phyloP scores from a whole-genome alignment of 208 protist genomes.

The Acanthamoeba royreba region DNA sequence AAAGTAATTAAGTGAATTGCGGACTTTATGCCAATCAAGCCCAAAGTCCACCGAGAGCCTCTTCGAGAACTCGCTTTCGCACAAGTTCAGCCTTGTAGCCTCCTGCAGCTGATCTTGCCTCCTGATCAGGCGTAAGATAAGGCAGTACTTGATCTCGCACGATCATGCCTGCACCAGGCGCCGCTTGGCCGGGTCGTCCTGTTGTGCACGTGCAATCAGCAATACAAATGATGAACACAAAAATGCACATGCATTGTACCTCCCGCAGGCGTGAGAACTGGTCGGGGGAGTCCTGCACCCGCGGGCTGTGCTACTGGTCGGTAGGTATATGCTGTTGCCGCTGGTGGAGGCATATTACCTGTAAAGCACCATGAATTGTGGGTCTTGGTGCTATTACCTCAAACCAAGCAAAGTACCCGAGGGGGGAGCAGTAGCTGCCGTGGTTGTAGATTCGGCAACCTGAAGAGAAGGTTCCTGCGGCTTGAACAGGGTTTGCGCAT shows the following conservation, averaged over 20 bases:
- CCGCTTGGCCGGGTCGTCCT: background rate
- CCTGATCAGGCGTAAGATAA: background rate
- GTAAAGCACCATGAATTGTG: no score
- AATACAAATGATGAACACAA: background rate
- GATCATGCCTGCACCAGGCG: background rate
- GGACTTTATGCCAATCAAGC: background rate
- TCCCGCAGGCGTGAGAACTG: background rate
- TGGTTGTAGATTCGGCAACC: background rate
- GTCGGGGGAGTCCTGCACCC: background rate
- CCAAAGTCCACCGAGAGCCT: background rate
- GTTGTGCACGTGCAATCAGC: no score
- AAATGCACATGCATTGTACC: background rate
- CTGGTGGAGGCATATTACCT: background rate
- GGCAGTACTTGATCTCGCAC: background rate
- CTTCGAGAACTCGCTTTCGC: background rate
- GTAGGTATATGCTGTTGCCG: background rate
- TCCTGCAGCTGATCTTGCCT: background rate
- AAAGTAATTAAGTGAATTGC: no score
- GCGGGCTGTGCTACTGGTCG: background rate
- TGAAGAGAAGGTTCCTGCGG: background rate
- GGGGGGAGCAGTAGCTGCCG: background rate
- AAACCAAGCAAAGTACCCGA: no score
- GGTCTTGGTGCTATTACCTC: no score
- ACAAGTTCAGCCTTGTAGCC: background rate
- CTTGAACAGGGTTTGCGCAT: background rate